Base-by-base conservation (phyloP, 257 asterid species). In the Solanum arcanum region DNA sequence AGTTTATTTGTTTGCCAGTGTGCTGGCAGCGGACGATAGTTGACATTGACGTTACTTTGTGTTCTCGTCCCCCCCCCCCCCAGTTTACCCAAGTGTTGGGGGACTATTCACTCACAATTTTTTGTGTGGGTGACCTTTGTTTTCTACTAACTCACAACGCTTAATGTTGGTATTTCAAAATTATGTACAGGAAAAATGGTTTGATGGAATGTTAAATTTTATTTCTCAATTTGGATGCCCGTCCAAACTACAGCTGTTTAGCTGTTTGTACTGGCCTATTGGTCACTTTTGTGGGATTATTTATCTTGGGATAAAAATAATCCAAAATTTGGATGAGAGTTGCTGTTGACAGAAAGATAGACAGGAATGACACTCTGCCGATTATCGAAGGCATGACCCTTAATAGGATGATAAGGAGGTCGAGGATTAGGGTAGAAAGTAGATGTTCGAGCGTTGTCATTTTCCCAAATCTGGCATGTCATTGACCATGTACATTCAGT, bases 1-100 rank as follows among this genome's bases (percentile, higher is more conserved):
- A 77, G 37, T 47, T 80, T 84, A 33, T 73, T 80, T 47, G 84
- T 46, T 78, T 18, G 69, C 85, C 44, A 18, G 46, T 80, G 68
- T 80, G 68, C 85, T 5, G 93, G 69, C 85, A 29, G 68, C 29
- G 46, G 18, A 29, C 68, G 49, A 21, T 49, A 94, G 91, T 80
- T 49, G 84, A 25, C 66, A 44, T 78, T 46, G 66, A 78, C 42
- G 11, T 78, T 78, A 46, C 3, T 4, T 78, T 15, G 52, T 5
- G 29, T 37, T 46, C 84, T 29, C 20, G 20, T 11, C 27, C 27
- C 27, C 27, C 27, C 31, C 2, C 5, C 42, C 44, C 11, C 23
- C 80, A 69, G 47, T 21, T 75, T 87, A 14, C 21, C 56, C 0
- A 78, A 7, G 84, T 27, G 42, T 78, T 20, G 84, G 27, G 27